These are phyloP conservation scores for Brassica hybrid DNA, from an alignment of 441 rosid species.

Conservation along the genomic window DNA sequence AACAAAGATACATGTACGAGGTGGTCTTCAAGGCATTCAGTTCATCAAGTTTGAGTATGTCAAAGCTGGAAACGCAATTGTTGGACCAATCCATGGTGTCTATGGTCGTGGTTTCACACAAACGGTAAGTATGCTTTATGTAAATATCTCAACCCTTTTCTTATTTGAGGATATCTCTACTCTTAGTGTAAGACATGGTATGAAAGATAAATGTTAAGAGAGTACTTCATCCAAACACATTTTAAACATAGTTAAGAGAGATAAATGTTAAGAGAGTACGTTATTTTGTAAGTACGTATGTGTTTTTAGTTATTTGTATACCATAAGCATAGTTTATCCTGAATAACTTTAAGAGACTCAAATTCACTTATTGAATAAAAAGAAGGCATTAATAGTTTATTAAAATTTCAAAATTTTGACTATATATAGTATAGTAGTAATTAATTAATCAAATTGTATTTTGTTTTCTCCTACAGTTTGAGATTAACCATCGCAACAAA, in stretches of 20 bases:
- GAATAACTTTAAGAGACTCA: background rate
- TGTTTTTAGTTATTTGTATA: background rate
- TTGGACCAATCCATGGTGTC: background rate
- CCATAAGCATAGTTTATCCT: background rate
- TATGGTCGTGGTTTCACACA: background rate
- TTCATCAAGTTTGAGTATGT: background rate
- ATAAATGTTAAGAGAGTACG: background rate
- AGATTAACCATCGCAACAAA: constrained; percentile 10
- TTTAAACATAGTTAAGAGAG: background rate
- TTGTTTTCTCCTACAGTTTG: constrained; percentile 16
- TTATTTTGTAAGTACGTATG: background rate
- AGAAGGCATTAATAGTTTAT: background rate
- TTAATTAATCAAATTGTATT: background rate
- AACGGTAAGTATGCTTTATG: background rate
- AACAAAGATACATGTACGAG: background rate
- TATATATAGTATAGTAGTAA: background rate
- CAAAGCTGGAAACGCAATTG: background rate
- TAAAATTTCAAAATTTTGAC: background rate
- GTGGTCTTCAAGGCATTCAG: background rate
- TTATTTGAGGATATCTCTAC: background rate
- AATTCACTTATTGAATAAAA: background rate
- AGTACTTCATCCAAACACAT: background rate
- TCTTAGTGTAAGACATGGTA: background rate
- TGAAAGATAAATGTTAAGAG: background rate
- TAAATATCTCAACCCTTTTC: background rate